A percentile compares a stretch with the other conserved stretches of the same genome.
phyloP scores from a whole-genome alignment of 2,329 filamentous ascomycete genomes.

The Alternaria alternata region DNA sequence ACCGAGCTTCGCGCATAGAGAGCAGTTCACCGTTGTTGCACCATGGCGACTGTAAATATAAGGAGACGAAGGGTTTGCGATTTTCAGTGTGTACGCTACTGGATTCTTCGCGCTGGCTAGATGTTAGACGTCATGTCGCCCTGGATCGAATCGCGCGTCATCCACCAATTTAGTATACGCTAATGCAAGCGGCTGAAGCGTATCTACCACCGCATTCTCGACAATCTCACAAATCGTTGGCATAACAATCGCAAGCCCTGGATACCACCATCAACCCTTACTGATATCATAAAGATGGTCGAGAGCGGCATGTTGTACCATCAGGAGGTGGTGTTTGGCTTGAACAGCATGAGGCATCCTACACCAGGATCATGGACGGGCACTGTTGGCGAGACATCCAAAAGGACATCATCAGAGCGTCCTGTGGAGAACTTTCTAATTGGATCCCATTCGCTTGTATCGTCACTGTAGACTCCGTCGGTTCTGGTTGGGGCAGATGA shows the following conservation, averaged over 20 bases:
- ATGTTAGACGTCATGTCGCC: constrained; percentile 24
- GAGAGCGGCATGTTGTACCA: neutral
- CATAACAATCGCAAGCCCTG: neutral
- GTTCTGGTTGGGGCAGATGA: neutral
- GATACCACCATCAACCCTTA: neutral
- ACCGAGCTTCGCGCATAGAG: constrained; percentile 20
- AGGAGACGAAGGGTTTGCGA: neutral
- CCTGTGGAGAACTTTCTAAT: neutral
- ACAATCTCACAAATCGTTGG: neutral
- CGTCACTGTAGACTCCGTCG: neutral
- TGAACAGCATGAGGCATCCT: neutral
- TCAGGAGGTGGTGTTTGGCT: neutral
- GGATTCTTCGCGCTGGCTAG: constrained; percentile 4
- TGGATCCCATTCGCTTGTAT: neutral
- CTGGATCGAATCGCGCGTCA: constrained; percentile 20
- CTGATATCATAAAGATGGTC: neutral
- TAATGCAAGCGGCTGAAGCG: constrained; percentile 13
- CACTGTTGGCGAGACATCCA: neutral
- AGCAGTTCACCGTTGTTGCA: constrained; percentile 2
- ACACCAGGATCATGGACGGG: neutral
- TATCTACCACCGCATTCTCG: neutral
- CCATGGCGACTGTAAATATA: neutral
- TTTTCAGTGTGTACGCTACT: neutral
- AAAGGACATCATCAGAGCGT: neutral
- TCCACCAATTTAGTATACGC: constrained; percentile 13